Conservation (phyloP, 2,329 filamentous ascomycete genomes). For the Ophiostoma ulmi region DNA sequence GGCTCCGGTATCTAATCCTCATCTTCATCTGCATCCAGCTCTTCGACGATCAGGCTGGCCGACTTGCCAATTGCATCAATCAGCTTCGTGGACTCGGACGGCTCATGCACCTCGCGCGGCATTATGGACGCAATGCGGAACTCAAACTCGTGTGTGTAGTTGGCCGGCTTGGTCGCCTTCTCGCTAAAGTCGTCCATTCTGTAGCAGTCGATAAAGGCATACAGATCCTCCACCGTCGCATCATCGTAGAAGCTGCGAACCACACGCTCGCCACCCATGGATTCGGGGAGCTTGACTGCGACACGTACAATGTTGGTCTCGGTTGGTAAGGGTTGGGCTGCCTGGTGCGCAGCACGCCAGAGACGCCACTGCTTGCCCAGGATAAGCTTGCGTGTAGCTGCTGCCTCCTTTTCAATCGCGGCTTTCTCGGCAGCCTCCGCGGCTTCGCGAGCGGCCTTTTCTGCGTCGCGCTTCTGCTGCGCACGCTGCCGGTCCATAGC, state of each 20-base stretch:
- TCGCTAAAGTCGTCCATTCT: conserved; percentile 47
- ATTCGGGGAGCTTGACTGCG: conserved; percentile 58
- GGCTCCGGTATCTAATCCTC: neutral
- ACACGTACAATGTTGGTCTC: conserved; percentile 68
- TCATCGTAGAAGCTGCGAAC: conserved; percentile 61
- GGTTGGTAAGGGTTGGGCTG: conserved; percentile 55
- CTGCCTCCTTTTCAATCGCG: conserved; percentile 55
- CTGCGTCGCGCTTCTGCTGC: conserved; percentile 63
- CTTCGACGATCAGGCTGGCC: conserved; percentile 85
- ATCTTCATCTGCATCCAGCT: conserved; percentile 28
- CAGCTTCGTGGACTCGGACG: conserved; percentile 61
- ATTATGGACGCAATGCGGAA: conserved; percentile 83
- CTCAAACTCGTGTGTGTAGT: conserved; percentile 74
- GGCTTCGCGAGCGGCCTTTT: conserved; percentile 52
- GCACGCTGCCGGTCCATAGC: conserved; percentile 83
- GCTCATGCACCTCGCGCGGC: conserved; percentile 73
- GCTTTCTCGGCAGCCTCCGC: conserved; percentile 62
- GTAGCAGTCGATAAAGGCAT: conserved; percentile 93
- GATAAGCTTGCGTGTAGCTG: conserved; percentile 47
- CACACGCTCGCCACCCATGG: conserved; percentile 64
- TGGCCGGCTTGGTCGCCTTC: conserved; percentile 54
- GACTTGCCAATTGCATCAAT: conserved; percentile 71
- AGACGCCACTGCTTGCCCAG: conserved; percentile 58
- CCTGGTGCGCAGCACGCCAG: conserved; percentile 63
- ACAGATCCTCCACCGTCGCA: conserved; percentile 79